These are phyloP conservation scores for Cyberlindnera samutprakarnensis DNA, from an alignment of 805 yeast species.

Conservation along the genomic window DNA sequence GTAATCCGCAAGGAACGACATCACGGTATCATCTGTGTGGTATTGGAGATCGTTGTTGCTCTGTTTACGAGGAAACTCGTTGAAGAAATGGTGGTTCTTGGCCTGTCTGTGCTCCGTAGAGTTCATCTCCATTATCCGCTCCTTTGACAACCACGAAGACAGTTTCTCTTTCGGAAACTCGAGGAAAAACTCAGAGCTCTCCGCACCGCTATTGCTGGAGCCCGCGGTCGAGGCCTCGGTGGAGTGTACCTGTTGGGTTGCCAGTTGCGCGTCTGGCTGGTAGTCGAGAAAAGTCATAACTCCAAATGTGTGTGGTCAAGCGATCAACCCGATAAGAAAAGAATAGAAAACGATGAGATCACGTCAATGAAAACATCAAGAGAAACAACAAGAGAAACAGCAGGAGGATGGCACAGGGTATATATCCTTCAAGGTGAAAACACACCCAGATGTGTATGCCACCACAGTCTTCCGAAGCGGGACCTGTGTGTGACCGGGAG, in stretches of 20 bases:
- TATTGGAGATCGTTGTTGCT: slow-evolving; percentile 21
- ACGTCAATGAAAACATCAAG: not conserved
- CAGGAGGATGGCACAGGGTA: not conserved
- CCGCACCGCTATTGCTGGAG: no score
- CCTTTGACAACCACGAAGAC: slow-evolving; percentile 6
- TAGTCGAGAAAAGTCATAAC: slow-evolving; percentile 16
- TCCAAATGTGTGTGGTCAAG: not conserved
- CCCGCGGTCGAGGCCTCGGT: not conserved
- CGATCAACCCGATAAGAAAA: no score
- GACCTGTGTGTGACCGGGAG: no score
- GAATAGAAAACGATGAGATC: no score
- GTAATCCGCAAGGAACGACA: slow-evolving; percentile 20
- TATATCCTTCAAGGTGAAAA: not conserved
- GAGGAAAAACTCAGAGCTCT: no score
- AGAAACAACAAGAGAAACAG: no score
- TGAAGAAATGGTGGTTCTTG: slow-evolving; percentile 14
- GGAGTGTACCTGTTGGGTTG: slow-evolving; percentile 6
- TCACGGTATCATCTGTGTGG: slow-evolving; percentile 22
- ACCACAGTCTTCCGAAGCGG: no score
- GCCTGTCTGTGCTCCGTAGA: slow-evolving; percentile 12
- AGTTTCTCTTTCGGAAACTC: not conserved
- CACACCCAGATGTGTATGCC: not conserved
- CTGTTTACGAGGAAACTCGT: slow-evolving; percentile 23
- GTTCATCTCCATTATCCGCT: slow-evolving; percentile 9
- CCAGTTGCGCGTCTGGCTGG: slow-evolving; percentile 14